Percentiles rank a stretch among this genome's conserved stretches.
Evolutionary conservation across 306 rosid genomes (phyloP).

Genomic region (Vachellia collinsii): DNA sequence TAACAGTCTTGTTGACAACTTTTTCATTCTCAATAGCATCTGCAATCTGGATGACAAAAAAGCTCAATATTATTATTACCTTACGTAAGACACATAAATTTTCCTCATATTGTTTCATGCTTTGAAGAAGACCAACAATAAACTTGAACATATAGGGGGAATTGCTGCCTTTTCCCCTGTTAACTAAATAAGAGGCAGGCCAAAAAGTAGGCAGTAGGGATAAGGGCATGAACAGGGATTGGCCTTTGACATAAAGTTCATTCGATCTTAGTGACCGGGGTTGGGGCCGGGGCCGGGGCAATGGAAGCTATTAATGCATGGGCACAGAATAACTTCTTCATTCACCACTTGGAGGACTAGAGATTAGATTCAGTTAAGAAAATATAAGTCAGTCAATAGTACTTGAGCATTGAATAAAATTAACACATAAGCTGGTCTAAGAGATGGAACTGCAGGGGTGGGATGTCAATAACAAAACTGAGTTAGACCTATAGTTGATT

Average conservation of each 20-base stretch:
- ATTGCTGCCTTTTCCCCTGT: background rate
- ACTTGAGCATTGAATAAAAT: slow-evolving; percentile 28
- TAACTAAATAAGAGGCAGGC: background rate
- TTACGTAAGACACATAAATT: background rate
- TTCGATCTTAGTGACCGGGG: background rate
- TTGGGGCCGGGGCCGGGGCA: background rate
- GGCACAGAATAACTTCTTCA: background rate
- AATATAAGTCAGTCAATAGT: background rate
- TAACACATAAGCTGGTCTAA: slow-evolving; percentile 23
- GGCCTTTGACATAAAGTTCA: slow-evolving; percentile 7
- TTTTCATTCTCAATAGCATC: slow-evolving; percentile 91
- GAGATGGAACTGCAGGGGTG: background rate
- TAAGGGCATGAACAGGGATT: background rate
- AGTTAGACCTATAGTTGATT: slow-evolving; percentile 22
- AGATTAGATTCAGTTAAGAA: background rate
- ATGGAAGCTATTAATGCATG: background rate
- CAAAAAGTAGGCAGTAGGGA: background rate
- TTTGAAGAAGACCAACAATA: background rate
- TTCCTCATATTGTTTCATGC: slow-evolving; percentile 10
- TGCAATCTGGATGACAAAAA: slow-evolving; percentile 62
- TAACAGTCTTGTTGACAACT: slow-evolving; percentile 64
- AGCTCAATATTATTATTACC: background rate
- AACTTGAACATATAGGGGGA: background rate
- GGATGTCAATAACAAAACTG: background rate
- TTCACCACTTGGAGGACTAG: background rate